A percentile compares a stretch with the other conserved stretches of the same genome.
These are phyloP conservation scores for Zygoascus ofunaensis DNA, from an alignment of 805 yeast species.

Conservation along the genomic window DNA sequence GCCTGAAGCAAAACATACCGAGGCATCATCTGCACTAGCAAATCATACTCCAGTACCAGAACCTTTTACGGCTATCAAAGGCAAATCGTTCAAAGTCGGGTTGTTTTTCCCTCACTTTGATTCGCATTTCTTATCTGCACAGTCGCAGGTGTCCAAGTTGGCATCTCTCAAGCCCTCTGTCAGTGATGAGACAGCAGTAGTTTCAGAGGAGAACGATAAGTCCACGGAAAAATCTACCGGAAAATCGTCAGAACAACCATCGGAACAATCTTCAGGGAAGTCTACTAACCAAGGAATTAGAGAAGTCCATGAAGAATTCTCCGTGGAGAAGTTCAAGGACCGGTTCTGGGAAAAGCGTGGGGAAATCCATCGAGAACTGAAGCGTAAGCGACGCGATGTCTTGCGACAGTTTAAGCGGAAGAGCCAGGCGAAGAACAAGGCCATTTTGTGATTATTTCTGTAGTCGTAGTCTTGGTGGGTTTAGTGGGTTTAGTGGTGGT, in stretches of 20 bases:
- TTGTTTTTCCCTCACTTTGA: conserved; percentile 75
- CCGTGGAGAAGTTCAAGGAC: conserved; percentile 48
- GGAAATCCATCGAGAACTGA: conserved; percentile 65
- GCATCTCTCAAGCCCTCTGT: conserved; percentile 8
- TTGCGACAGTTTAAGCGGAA: conserved; percentile 46
- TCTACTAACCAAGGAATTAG: no score
- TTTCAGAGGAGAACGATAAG: not conserved
- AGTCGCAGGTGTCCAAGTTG: conserved; percentile 54
- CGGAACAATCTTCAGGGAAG: not conserved
- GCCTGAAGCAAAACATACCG: conserved; percentile 1
- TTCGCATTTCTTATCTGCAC: conserved; percentile 82
- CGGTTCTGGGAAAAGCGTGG: conserved; percentile 83
- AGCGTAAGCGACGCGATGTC: conserved; percentile 67
- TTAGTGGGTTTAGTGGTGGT: no score
- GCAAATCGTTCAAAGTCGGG: conserved; percentile 10
- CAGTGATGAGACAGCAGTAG: not conserved
- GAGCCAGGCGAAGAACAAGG: conserved; percentile 9
- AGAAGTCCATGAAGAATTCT: conserved; percentile 14
- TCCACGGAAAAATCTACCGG: not conserved
- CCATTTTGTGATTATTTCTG: not conserved
- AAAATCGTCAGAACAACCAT: not conserved
- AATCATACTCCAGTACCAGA: not conserved
- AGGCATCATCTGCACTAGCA: not conserved
- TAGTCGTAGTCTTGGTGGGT: no score
- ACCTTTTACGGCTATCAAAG: not conserved